Percentiles rank a stretch among this genome's conserved stretches.
Evolutionary conservation across 768 basidiomycete genomes (phyloP).

Genomic region (Pisolithus sp.): DNA sequence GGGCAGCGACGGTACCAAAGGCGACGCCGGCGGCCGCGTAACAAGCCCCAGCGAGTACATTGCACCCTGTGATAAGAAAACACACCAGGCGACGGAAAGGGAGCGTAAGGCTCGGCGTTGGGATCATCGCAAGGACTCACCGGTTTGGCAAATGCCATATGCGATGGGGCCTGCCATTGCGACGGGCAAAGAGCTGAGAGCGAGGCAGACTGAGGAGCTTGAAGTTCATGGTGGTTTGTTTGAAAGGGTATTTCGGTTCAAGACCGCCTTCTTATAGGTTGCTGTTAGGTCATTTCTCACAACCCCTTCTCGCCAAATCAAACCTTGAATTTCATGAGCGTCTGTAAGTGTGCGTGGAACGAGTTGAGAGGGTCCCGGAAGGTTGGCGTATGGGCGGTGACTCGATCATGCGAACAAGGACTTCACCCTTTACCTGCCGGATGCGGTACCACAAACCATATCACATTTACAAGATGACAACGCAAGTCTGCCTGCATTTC

Average conservation of each 20-base stretch:
- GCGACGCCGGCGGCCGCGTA: constrained; percentile 19
- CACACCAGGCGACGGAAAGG: neutral
- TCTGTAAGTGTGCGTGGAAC: too few species aligned
- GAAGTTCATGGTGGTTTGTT: constrained; percentile 17
- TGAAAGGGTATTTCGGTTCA: neutral
- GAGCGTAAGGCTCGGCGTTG: neutral
- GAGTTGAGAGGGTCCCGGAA: too few species aligned
- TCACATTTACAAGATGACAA: too few species aligned
- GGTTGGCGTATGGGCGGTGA: too few species aligned
- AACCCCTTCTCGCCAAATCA: too few species aligned
- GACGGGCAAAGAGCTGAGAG: constrained; percentile 11
- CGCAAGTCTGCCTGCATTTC: too few species aligned
- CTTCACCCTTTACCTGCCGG: too few species aligned
- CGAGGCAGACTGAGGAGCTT: constrained; percentile 12
- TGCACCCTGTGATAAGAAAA: constrained; percentile 15
- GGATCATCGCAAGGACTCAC: neutral
- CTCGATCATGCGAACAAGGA: too few species aligned
- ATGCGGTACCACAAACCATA: too few species aligned
- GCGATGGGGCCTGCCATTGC: constrained; percentile 13
- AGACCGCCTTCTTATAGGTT: neutral
- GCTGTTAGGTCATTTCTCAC: neutral
- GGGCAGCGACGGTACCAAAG: constrained; percentile 16
- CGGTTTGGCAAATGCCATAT: constrained; percentile 21
- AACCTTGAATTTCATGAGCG: too few species aligned
- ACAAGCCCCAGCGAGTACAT: constrained; percentile 14